Evolutionary conservation across 192 early-diverging fungal species (phyloP).

Genomic region (Bifiguratus adelaidae): DNA sequence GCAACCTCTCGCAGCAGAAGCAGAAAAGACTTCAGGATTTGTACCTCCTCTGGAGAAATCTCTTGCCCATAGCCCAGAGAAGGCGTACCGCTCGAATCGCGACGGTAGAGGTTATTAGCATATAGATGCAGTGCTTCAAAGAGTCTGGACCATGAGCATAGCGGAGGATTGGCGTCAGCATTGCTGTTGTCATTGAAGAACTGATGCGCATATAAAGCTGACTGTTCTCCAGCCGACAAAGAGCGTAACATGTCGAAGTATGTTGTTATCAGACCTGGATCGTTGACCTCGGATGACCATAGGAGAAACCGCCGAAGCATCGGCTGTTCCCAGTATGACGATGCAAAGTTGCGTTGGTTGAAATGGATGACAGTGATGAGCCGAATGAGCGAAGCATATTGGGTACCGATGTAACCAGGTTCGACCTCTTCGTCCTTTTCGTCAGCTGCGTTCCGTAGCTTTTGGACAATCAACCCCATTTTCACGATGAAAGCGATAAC

Average conservation of each 20-base stretch:
- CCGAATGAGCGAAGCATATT: background rate
- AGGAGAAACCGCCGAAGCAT: background rate
- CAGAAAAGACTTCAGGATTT: constrained; percentile 63
- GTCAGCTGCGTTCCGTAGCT: no score
- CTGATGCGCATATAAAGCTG: background rate
- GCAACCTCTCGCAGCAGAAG: constrained; percentile 68
- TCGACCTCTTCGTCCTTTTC: no score
- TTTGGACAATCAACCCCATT: no score
- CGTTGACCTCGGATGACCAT: background rate
- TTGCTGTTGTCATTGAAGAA: background rate
- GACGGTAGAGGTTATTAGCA: background rate
- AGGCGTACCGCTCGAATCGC: background rate
- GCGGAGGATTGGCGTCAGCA: background rate
- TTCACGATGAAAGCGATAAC: no score
- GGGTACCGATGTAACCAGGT: no score
- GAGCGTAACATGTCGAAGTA: background rate
- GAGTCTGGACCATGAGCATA: background rate
- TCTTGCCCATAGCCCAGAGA: background rate
- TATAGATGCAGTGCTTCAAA: background rate
- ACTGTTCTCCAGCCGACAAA: background rate
- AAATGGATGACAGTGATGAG: background rate
- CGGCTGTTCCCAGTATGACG: background rate
- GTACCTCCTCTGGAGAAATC: constrained; percentile 61
- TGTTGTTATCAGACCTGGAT: background rate
- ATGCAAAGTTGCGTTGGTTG: background rate